Percentiles rank a stretch among this genome's conserved stretches.
Evolutionary conservation across 805 yeast species (phyloP).

Genomic region (Wickerhamiella musiphila): DNA sequence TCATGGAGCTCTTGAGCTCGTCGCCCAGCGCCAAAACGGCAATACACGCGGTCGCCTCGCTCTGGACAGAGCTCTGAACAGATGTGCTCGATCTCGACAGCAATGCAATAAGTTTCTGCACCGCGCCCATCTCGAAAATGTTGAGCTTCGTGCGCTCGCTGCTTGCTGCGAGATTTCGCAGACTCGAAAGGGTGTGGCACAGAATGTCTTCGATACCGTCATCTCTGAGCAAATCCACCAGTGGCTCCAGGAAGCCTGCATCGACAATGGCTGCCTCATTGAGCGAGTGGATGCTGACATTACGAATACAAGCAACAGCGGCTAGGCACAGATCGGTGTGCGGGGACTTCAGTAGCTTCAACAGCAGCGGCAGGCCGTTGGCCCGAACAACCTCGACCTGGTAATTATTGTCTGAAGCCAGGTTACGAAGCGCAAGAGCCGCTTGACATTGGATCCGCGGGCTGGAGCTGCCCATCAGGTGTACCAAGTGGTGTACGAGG

Average conservation of each 20-base stretch:
- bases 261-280: conserved; percentile 92
- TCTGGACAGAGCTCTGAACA: conserved; percentile 63
- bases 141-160: conserved; percentile 85
- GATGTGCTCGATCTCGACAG: conserved; percentile 64
- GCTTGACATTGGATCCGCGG: conserved; percentile 98
- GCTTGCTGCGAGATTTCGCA: conserved; percentile 90
- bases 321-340: conserved; percentile 89
- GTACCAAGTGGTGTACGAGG: conserved; percentile 71
- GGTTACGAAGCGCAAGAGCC: conserved; percentile 82
- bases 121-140: conserved; percentile 87
- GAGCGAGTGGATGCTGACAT: conserved; percentile 88
- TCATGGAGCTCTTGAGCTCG: conserved; percentile 69
- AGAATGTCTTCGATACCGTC: conserved; percentile 88
- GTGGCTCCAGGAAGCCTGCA: conserved; percentile 87
- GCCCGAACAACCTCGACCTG: conserved; percentile 92
- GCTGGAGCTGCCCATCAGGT: conserved; percentile 79
- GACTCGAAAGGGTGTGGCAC: conserved; percentile 93
- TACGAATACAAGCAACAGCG: conserved; percentile 95
- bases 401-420: conserved; percentile 90
- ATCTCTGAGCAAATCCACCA: conserved; percentile 59
- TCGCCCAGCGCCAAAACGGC: conserved; percentile 95
- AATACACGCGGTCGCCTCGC: conserved; percentile 92
- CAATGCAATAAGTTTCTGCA: conserved; percentile 78
- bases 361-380: conserved; percentile 87
- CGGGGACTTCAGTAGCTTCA: conserved; percentile 70